Evolutionary conservation across 345 rosid genomes (phyloP).

Genomic region (Eucalyptus rudis): DNA sequence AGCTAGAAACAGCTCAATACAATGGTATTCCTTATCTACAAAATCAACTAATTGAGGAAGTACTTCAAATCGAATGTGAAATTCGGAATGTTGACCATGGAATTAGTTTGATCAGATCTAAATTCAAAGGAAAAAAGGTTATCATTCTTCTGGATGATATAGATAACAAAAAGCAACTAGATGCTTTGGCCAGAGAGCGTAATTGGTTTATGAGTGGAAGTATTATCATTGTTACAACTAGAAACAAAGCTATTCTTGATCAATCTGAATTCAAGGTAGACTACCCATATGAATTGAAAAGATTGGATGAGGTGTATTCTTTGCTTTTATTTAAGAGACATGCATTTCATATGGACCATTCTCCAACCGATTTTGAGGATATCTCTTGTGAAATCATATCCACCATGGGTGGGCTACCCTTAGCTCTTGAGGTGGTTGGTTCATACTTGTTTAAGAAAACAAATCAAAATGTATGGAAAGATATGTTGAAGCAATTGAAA

Average conservation of each 20-base stretch:
- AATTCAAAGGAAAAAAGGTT: not conserved
- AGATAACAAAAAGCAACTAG: not conserved
- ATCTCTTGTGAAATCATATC: not conserved
- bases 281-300: not conserved
- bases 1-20: not conserved
- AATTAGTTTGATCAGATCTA: not conserved
- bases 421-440: accelerated
- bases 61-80: not conserved
- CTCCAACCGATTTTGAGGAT: not conserved
- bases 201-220: not conserved
- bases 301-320: not conserved
- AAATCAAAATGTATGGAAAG: not conserved
- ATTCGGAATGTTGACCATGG: not conserved
- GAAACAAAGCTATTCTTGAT: not conserved
- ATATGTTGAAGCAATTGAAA: not conserved
- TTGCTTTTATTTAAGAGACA: too few relatives aligned
- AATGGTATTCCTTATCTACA: not conserved
- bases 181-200: not conserved
- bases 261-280: not conserved
- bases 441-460: not conserved
- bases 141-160: not conserved
- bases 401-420: not conserved
- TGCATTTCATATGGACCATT: not conserved
- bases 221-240: not conserved
- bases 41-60: not conserved